phyloP scores from a whole-genome alignment of 1,284 basidiomycete genomes.

The Apiotrichum sp. region DNA sequence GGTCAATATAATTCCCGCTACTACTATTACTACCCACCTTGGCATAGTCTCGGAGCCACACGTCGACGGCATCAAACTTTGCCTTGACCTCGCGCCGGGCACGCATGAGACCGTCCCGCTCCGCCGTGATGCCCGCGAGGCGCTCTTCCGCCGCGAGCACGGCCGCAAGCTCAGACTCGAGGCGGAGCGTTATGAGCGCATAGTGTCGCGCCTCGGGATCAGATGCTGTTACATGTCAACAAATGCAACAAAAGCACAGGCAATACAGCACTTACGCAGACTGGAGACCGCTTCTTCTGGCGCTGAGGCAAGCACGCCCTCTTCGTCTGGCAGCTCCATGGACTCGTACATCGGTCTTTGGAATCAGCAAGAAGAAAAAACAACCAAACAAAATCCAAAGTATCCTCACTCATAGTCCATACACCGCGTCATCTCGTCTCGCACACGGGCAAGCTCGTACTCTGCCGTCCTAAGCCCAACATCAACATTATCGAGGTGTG shows the following conservation, averaged over 20 bases:
- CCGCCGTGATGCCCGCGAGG: conserved; percentile 28
- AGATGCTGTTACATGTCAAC: conserved; percentile 15
- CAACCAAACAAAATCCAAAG: too few species aligned
- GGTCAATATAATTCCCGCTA: not conserved
- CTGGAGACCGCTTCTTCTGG: conserved; percentile 13
- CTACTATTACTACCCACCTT: conserved; percentile 22
- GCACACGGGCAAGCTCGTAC: conserved; percentile 37
- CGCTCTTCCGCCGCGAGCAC: conserved; percentile 30
- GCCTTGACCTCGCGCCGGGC: conserved; percentile 37
- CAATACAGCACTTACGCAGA: conserved; percentile 26
- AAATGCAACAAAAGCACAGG: not conserved
- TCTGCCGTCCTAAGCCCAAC: conserved; percentile 31
- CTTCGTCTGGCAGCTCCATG: conserved; percentile 25
- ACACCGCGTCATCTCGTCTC: conserved; percentile 37
- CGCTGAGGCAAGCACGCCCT: conserved; percentile 18
- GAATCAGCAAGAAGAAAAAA: not conserved
- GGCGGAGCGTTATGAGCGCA: conserved; percentile 26
- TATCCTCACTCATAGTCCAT: conserved; percentile 34
- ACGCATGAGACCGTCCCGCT: conserved; percentile 32
- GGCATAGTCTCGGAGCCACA: conserved; percentile 29
- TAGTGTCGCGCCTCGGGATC: conserved; percentile 26
- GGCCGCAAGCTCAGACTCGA: conserved; percentile 37
- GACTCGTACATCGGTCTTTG: conserved; percentile 29
- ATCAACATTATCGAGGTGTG: conserved; percentile 30
- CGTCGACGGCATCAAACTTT: conserved; percentile 33